A percentile compares a stretch with the other conserved stretches of the same genome.
Conservation (phyloP, 2,329 filamentous ascomycete genomes). For the Trichoderma asperellum region DNA sequence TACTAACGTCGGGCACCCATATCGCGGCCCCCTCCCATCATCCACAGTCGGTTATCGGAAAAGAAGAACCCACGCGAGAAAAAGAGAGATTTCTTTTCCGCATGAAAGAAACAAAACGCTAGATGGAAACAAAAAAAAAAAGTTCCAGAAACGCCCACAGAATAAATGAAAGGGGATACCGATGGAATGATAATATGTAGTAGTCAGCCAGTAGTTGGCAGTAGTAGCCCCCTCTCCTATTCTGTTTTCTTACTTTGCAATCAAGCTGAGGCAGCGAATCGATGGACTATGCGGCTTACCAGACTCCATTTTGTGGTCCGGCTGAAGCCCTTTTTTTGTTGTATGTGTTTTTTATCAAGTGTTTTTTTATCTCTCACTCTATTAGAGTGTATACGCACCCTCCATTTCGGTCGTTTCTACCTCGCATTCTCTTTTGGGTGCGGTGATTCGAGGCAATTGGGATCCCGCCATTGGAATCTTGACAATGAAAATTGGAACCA, state of each 20-base stretch:
- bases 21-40: neutral
- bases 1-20: slow-evolving; percentile 1
- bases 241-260: neutral
- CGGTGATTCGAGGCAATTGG: slow-evolving; percentile 1
- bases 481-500: slow-evolving; percentile 17
- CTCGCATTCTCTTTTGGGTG: neutral
- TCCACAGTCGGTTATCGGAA: slow-evolving; percentile 16
- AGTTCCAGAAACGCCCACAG: slow-evolving; percentile 8
- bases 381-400: neutral
- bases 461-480: neutral
- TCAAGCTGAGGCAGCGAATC: slow-evolving; percentile 27
- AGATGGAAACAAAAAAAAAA: neutral
- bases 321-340: too few relatives aligned
- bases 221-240: neutral
- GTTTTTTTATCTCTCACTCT: neutral
- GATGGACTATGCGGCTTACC: neutral
- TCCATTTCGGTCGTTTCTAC: neutral
- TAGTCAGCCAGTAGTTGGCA: neutral
- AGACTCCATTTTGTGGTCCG: slow-evolving; percentile 6
- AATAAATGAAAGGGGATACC: slow-evolving; percentile 18
- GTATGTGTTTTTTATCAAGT: neutral
- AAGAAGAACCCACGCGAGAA: neutral
- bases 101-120: slow-evolving; percentile 5
- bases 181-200: slow-evolving; percentile 1
- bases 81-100: neutral